Evolutionary conservation across 768 basidiomycete genomes (phyloP), one percentile per base, ranked within the genome.

Genomic region (Trametes elegans): DNA sequence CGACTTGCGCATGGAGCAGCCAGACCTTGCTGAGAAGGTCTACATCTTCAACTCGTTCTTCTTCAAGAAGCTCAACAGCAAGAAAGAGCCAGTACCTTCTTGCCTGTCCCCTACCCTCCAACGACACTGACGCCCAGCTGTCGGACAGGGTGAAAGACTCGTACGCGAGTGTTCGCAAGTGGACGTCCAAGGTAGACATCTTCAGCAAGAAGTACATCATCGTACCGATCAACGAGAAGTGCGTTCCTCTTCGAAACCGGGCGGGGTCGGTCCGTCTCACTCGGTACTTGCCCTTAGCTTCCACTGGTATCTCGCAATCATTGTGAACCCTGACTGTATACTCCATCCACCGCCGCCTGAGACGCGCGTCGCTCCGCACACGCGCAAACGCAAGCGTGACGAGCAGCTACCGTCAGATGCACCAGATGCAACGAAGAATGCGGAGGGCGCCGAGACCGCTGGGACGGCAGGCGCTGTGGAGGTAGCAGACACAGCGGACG

Each of bases 11-110:
- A 71, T 68, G 32, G 71, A 64, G 31, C 66, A 87, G 57, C 85
- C 87, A 2, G 77, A 76, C 14, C 71, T 90, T 4, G 89, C 84
- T 2, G 79, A 84, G 3, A 79, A 90, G 61, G 77, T 95, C 1
- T 87, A 98, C 64, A 80, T 98, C 4, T 98, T 98, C 76, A 98
- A 87, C 69, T 95, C 95, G 0, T 99, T 98, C 73, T 98, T 99
- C 71, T 98, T 95, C 76, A 92, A 95, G 75, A 96, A 97, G 70
- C 72, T 99, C 24, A 87, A 86, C 54, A 79, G 79, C 49, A 88
- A 82, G 67, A 81, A 77, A 84, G 85, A 66, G 34, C 53, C 10
- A 7, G 51, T 48, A 1, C 11, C n/a, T 19, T 21, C 2, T 5
- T 16, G 11, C 26, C 32, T 29, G n/a, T 26, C 31, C 23, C 19